Evolutionary conservation across 2,329 filamentous ascomycete species (phyloP).

Genomic region (Beauveria sp.): DNA sequence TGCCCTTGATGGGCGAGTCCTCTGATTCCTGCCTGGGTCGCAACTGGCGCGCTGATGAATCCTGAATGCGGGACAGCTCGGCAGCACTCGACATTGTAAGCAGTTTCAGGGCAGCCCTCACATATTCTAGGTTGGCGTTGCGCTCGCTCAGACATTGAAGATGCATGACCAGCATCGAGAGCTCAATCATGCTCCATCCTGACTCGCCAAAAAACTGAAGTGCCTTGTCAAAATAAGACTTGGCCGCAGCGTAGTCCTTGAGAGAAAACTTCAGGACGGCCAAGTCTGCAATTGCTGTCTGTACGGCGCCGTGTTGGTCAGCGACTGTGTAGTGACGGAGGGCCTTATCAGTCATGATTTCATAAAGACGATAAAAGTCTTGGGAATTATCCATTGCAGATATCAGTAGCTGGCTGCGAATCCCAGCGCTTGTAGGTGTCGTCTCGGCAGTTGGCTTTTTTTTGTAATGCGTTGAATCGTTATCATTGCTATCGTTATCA

Average conservation of each 20-base stretch:
- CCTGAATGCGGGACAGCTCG: conserved; percentile 41
- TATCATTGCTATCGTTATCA: conserved; percentile 17
- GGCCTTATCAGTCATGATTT: conserved; percentile 76
- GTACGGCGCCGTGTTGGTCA: conserved; percentile 67
- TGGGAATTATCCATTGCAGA: conserved; percentile 54
- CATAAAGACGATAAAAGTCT: conserved; percentile 60
- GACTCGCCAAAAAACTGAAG: conserved; percentile 71
- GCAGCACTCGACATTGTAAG: conserved; percentile 57
- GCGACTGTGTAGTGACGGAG: conserved; percentile 77
- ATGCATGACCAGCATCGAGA: conserved; percentile 81
- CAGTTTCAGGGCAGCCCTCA: conserved; percentile 66
- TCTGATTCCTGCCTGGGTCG: conserved; percentile 21
- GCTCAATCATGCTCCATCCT: conserved; percentile 72
- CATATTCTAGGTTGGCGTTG: conserved; percentile 69
- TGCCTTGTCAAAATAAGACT: conserved; percentile 69
- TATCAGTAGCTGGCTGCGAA: conserved; percentile 44
- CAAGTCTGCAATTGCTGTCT: conserved; percentile 74
- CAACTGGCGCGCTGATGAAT: conserved; percentile 22
- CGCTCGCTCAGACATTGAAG: conserved; percentile 73
- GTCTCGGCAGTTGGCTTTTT: conserved; percentile 9
- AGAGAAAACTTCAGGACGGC: conserved; percentile 75
- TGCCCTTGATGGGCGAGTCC: conserved; percentile 35
- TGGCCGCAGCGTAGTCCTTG: conserved; percentile 65
- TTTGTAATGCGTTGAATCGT: conserved; percentile 10
- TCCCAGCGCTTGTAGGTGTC: conserved; percentile 25